Evolutionary conservation across 2,329 filamentous ascomycete species (phyloP), one percentile per base, ranked within the genome.

Genomic region (Beauveria caledonica): DNA sequence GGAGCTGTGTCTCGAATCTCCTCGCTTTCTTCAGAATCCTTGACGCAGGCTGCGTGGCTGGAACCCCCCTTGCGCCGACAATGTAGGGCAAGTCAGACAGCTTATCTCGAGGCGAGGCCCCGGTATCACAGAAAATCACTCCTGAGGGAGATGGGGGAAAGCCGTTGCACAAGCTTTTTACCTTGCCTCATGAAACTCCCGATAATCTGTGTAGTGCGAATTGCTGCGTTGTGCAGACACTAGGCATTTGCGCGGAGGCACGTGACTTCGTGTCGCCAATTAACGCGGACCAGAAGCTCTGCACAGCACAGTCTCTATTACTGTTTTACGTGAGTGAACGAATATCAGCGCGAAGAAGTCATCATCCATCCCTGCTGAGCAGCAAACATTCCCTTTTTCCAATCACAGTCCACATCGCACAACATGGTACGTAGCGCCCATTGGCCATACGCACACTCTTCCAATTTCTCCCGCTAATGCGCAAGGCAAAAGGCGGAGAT

Each of bases 401-500:
- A 3, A 21, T n/a, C 45, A 5, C 19, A 7, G 5, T 42, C 21
- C 39, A 25, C n/a, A 33, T 51, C 9, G 48, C 25, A 27, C 13
- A 36, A 44, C 36, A 60, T 60, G 58, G 58, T 60, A 60, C 25
- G 58, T 39, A 51, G 39, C 8, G 23, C 9, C 19, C 27, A 39
- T 40, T 39, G 42, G 17, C 19, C 8, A 15, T 48, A 3, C 7
- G 48, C 40, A 42, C 44, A 55, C 62, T 46, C 58, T 53, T 27
- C 60, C 39, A 48, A 46, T 46, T 33, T 36, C 23, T 48, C 15
- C 29, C 33, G 29, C 29, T 49, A 60, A 52, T 57, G 53, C 51
- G 58, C 46, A 2, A 33, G 48, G 23, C 48, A 39, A 57, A 36
- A 59, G 48, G 27, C 69, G 50, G 66, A 70, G 42, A 65, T 75